Evolutionary conservation across 768 basidiomycete species (phyloP).

Genomic region (Boletus huronensis): DNA sequence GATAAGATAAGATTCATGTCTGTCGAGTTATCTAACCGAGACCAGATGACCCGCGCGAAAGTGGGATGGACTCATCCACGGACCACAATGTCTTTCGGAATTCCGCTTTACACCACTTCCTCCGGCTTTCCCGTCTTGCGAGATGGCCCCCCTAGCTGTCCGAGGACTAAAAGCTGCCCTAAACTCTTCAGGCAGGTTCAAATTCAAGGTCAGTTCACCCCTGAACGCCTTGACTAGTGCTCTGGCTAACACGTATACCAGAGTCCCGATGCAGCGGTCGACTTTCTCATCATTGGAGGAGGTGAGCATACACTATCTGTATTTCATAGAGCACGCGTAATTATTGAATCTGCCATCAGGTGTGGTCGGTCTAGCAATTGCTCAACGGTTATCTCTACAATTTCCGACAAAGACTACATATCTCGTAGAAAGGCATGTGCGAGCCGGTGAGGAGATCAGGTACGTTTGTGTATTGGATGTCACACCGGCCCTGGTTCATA

Average conservation of each 20-base stretch:
- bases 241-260: constrained; percentile 23
- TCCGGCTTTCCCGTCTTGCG: not conserved
- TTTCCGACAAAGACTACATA: constrained; percentile 71
- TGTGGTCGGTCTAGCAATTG: constrained; percentile 83
- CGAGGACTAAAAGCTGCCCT: constrained; percentile 57
- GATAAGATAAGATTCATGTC: constrained; percentile 21
- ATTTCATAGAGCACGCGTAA: not conserved
- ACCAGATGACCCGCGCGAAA: not conserved
- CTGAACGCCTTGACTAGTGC: not conserved
- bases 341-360: constrained; percentile 39
- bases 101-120: not conserved
- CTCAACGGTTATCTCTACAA: constrained; percentile 61
- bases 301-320: constrained; percentile 40
- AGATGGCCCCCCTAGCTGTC: constrained; percentile 34
- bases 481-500: not conserved
- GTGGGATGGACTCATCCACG: not conserved
- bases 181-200: constrained; percentile 56
- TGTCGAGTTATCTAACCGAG: constrained; percentile 8
- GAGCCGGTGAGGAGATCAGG: constrained; percentile 87
- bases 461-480: constrained; percentile 20
- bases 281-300: constrained; percentile 86
- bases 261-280: constrained; percentile 69
- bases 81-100: not conserved
- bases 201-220: constrained; percentile 51
- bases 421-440: constrained; percentile 73